A percentile compares a stretch with the other conserved stretches of the same genome.
phyloP scores from a whole-genome alignment of 2,329 filamentous ascomycete genomes.

The Calonectria pauciramosa region DNA sequence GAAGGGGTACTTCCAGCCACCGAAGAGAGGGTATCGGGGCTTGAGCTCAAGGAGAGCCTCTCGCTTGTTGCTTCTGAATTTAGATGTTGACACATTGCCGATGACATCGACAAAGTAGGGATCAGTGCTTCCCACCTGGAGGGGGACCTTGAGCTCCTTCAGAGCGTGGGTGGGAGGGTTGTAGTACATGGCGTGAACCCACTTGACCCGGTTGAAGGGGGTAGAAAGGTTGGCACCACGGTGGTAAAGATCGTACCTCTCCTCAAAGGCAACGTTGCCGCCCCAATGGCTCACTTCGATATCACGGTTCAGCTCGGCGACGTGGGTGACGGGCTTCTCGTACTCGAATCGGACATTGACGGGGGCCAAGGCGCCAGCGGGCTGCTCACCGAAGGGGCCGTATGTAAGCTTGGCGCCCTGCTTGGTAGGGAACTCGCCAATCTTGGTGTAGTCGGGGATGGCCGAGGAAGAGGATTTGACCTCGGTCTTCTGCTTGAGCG shows the following conservation, averaged over 20 bases:
- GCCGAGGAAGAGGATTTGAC: conserved; percentile 86
- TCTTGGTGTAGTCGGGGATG: conserved; percentile 87
- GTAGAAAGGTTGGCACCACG: conserved; percentile 82
- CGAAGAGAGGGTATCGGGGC: conserved; percentile 96
- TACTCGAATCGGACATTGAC: conserved; percentile 93
- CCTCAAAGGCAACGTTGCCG: conserved; percentile 94
- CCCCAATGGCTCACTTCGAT: conserved; percentile 98
- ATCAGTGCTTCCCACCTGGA: conserved; percentile 84
- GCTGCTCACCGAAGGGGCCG: conserved; percentile 86
- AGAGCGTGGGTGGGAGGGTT: conserved; percentile 83
- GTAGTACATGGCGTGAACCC: conserved; percentile 80
- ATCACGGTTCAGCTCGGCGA: conserved; percentile 86
- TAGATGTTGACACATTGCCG: conserved; percentile 95
- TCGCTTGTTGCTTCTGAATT: conserved; percentile 82
- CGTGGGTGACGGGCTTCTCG: conserved; percentile 89
- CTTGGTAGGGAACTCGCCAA: conserved; percentile 81
- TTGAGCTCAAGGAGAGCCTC: conserved; percentile 91
- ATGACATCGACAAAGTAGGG: conserved; percentile 97
- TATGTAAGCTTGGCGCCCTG: conserved; percentile 90
- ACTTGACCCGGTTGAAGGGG: conserved; percentile 83
- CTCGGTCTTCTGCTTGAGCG: conserved; percentile 96
- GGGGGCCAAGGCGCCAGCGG: conserved; percentile 80
- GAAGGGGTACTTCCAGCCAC: conserved; percentile 98
- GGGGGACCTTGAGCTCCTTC: conserved; percentile 84
- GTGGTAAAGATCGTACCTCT: conserved; percentile 91